phyloP scores from a whole-genome alignment of 2,329 filamentous ascomycete genomes.

The Diaporthe sp. region DNA sequence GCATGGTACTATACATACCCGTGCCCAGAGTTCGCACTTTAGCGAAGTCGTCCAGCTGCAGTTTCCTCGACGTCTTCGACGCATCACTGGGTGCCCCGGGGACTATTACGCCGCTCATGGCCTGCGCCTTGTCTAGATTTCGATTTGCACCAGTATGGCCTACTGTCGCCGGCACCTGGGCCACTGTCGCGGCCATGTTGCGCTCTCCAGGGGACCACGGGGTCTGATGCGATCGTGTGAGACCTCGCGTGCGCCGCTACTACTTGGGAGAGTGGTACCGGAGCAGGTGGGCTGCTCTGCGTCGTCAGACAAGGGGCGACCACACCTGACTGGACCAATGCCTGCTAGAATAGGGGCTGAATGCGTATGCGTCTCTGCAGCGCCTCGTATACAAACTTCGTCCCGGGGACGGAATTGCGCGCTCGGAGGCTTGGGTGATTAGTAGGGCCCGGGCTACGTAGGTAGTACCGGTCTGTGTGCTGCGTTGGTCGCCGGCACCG shows the following conservation, averaged over 20 bases:
- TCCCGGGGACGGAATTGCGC: background rate
- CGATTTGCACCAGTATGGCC: conserved; percentile 39
- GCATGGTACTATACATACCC: conserved; percentile 60
- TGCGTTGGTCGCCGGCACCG: conserved; percentile 2
- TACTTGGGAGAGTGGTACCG: background rate
- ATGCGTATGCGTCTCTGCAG: conserved; percentile 16
- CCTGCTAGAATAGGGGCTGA: conserved; percentile 14
- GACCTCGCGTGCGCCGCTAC: background rate
- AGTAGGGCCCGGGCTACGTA: background rate
- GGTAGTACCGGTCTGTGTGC: conserved; percentile 13
- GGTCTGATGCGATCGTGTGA: background rate
- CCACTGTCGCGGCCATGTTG: conserved; percentile 50
- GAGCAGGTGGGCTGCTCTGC: background rate
- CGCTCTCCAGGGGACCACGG: background rate
- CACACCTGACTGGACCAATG: conserved; percentile 14
- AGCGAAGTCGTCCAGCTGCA: conserved; percentile 73
- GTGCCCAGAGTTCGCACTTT: conserved; percentile 83
- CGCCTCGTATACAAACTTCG: conserved; percentile 20
- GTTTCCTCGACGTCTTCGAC: conserved; percentile 45
- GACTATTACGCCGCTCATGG: conserved; percentile 22
- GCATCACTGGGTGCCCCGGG: conserved; percentile 44
- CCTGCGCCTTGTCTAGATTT: conserved; percentile 34
- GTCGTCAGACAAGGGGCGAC: conserved; percentile 5
- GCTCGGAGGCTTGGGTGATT: conserved; percentile 14
- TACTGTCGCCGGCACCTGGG: conserved; percentile 43